Evolutionary conservation across 192 early-diverging fungal species (phyloP).

Genomic region (Coemansia sp.): DNA sequence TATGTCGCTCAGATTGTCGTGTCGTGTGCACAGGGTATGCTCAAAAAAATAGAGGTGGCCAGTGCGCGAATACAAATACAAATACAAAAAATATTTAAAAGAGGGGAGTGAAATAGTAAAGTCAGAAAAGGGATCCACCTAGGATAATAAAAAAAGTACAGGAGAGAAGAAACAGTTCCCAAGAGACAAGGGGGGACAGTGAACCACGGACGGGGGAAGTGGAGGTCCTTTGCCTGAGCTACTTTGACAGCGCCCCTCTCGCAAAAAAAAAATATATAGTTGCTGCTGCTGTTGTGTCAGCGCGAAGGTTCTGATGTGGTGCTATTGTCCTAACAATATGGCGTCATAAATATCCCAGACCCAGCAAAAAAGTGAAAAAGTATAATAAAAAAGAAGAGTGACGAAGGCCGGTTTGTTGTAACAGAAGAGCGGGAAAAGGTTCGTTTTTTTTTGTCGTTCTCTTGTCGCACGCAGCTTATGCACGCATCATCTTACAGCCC

Average conservation of each 20-base stretch:
- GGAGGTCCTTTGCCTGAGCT: neutral
- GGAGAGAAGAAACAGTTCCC: neutral
- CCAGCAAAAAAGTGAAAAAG: neutral
- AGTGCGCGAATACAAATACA: conserved; percentile 1
- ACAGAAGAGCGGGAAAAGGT: neutral
- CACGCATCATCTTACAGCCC: conserved; percentile 4
- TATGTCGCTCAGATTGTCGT: neutral
- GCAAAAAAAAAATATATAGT: neutral
- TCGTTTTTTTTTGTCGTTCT: neutral
- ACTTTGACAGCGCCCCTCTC: neutral
- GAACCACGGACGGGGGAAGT: conserved; percentile 4
- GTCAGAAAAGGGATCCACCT: neutral
- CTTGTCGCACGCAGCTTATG: conserved; percentile 10
- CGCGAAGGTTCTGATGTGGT: neutral
- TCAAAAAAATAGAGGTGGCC: neutral
- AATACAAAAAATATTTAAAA: neutral
- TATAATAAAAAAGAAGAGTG: neutral
- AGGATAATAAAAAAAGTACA: neutral
- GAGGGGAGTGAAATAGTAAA: conserved; percentile 3
- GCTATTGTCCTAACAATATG: neutral
- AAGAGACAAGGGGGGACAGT: neutral
- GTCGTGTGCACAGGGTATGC: neutral
- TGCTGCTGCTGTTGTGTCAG: neutral
- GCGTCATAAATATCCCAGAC: conserved; percentile 1
- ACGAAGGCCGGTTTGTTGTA: neutral